phyloP scores from a whole-genome alignment of 2,329 filamentous ascomycete species.

The Colletotrichum sp. region DNA sequence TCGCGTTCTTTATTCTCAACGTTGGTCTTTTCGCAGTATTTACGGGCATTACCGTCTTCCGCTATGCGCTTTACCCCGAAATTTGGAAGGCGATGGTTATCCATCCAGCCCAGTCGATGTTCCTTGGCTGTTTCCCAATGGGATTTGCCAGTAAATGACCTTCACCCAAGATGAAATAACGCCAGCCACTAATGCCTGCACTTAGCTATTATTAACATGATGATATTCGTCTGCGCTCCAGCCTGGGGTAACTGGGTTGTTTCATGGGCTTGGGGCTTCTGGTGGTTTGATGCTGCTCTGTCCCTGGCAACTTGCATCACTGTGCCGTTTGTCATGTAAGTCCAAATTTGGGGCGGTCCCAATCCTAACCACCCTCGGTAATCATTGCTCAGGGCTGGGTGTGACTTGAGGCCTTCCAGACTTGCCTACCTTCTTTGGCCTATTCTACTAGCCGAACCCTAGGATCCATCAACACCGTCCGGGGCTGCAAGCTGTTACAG shows the following conservation, averaged over 20 bases:
- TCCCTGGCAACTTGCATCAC: conserved; percentile 59
- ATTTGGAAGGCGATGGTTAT: conserved; percentile 71
- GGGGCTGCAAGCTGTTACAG: conserved; percentile 64
- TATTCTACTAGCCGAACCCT: background rate
- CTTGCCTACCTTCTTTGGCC: no score
- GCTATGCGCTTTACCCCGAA: conserved; percentile 69
- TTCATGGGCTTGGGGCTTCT: conserved; percentile 60
- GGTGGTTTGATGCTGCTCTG: conserved; percentile 61
- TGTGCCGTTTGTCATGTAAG: conserved; percentile 62
- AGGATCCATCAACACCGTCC: conserved; percentile 47
- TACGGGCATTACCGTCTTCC: conserved; percentile 56
- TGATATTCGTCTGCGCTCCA: conserved; percentile 60
- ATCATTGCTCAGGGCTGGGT: background rate
- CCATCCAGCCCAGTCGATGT: conserved; percentile 71
- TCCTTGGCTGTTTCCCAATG: conserved; percentile 73
- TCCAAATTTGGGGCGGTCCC: background rate
- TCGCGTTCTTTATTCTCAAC: conserved; percentile 67
- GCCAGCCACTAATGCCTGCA: background rate
- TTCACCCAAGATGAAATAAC: conserved; percentile 10
- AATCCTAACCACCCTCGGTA: background rate
- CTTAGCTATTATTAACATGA: conserved; percentile 65
- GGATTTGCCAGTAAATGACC: conserved; percentile 61
- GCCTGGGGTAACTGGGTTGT: conserved; percentile 67
- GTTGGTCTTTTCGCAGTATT: conserved; percentile 61
- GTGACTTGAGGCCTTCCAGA: background rate